These are phyloP conservation scores for Tulasnella sp. DNA, from an alignment of 768 basidiomycete genomes.

Conservation along the genomic window DNA sequence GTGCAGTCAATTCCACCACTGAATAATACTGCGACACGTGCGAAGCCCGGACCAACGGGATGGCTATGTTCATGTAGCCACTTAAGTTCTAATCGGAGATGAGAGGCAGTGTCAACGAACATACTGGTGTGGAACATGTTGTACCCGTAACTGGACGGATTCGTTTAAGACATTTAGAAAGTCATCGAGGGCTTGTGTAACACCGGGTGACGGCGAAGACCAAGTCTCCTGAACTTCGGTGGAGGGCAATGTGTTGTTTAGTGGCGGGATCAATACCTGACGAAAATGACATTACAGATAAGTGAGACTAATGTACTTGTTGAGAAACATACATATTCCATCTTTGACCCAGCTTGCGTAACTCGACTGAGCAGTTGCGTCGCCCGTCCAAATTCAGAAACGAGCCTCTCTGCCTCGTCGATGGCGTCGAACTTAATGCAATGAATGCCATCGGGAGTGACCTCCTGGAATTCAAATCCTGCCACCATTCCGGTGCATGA, in stretches of 20 bases:
- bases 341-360: background rate
- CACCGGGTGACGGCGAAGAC: background rate
- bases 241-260: background rate
- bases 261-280: background rate
- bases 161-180: background rate
- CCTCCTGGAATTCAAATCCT: background rate
- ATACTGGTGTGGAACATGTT: conserved; percentile 60
- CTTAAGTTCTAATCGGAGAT: conserved; percentile 5
- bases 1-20: conserved; percentile 97
- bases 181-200: background rate
- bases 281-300: background rate
- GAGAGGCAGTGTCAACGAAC: conserved; percentile 44
- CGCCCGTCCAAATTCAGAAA: background rate
- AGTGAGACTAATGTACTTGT: background rate
- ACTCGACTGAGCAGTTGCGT: background rate
- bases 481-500: conserved; percentile 28
- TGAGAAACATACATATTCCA: background rate
- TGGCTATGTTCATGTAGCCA: background rate
- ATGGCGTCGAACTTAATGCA: conserved; percentile 12
- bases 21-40: conserved; percentile 83
- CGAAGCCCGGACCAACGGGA: conserved; percentile 42
- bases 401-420: no score
- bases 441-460: conserved; percentile 21
- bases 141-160: conserved; percentile 63
- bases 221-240: background rate